These are phyloP conservation scores for Diaporthe sp. DNA, from an alignment of 2,329 filamentous ascomycete genomes.

Conservation along the genomic window DNA sequence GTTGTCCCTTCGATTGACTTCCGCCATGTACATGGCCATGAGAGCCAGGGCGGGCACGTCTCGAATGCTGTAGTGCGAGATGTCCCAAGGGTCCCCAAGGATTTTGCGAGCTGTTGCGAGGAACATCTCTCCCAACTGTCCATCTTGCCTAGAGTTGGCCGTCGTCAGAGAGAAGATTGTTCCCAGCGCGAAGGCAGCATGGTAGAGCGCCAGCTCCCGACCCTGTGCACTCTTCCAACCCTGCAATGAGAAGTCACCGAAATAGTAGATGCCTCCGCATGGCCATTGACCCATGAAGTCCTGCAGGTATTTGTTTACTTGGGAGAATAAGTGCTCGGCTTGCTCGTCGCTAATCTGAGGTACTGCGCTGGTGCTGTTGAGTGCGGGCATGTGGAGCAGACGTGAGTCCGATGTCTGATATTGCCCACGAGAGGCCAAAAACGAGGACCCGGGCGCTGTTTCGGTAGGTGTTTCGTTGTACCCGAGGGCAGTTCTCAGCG, in stretches of 20 bases:
- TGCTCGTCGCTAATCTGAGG: slow-evolving; percentile 42
- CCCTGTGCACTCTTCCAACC: slow-evolving; percentile 34
- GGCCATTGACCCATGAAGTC: slow-evolving; percentile 56
- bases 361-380: slow-evolving; percentile 7
- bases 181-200: slow-evolving; percentile 59
- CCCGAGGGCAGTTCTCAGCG: slow-evolving; percentile 49
- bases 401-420: slow-evolving; percentile 63
- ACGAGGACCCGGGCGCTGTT: slow-evolving; percentile 47
- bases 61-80: slow-evolving; percentile 54
- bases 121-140: slow-evolving; percentile 56
- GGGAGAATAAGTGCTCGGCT: slow-evolving; percentile 53
- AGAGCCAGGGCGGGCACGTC: slow-evolving; percentile 60
- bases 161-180: slow-evolving; percentile 49
- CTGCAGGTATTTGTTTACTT: slow-evolving; percentile 59
- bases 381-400: slow-evolving; percentile 49
- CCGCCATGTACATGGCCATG: slow-evolving; percentile 62
- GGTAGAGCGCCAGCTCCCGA: slow-evolving; percentile 58
- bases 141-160: slow-evolving; percentile 47
- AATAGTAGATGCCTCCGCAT: slow-evolving; percentile 63
- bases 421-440: slow-evolving; percentile 56
- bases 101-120: slow-evolving; percentile 58
- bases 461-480: slow-evolving; percentile 38
- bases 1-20: slow-evolving; percentile 62
- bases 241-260: slow-evolving; percentile 48
- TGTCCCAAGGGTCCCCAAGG: slow-evolving; percentile 61